Conservation (phyloP, 2,329 filamentous ascomycete genomes). For the Fusarium euwallaceae region DNA sequence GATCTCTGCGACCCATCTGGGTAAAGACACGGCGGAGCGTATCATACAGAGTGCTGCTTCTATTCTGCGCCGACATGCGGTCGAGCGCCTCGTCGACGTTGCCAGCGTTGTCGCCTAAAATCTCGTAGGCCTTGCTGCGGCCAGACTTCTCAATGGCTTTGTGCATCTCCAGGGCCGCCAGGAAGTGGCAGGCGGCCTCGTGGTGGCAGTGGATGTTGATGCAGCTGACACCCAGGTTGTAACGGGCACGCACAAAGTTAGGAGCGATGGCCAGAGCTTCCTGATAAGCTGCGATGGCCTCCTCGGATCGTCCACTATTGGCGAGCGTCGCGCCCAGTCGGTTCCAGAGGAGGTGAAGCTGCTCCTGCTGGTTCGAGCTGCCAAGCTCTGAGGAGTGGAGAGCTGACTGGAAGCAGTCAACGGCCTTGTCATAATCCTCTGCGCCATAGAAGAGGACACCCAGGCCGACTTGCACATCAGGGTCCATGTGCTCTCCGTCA, state of each 20-base stretch:
- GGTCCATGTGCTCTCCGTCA: slow-evolving; percentile 95
- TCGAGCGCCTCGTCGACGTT: slow-evolving; percentile 80
- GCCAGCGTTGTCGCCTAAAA: slow-evolving; percentile 71
- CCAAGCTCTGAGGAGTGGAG: slow-evolving; percentile 88
- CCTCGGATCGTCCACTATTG: slow-evolving; percentile 92
- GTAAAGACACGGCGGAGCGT: slow-evolving; percentile 95
- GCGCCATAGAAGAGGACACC: slow-evolving; percentile 98
- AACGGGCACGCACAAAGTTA: slow-evolving; percentile 96
- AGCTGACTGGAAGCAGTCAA: slow-evolving; percentile 96
- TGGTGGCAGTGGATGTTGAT: slow-evolving; percentile 98
- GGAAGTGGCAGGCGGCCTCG: slow-evolving; percentile 91
- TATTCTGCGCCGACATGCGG: slow-evolving; percentile 92
- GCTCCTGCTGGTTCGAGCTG: slow-evolving; percentile 83
- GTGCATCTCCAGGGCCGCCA: slow-evolving; percentile 95
- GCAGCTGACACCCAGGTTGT: slow-evolving; percentile 95
- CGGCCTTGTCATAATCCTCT: slow-evolving; percentile 98
- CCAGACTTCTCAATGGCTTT: slow-evolving; percentile 90
- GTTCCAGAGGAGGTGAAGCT: slow-evolving; percentile 97
- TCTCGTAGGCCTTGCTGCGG: slow-evolving; percentile 84
- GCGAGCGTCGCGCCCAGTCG: slow-evolving; percentile 94
- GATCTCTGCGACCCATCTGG: slow-evolving; percentile 90
- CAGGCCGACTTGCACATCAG: slow-evolving; percentile 96
- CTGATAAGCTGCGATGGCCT: slow-evolving; percentile 96
- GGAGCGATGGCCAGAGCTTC: slow-evolving; percentile 90
- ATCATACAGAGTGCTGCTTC: slow-evolving; percentile 96